These are phyloP conservation scores for Triticum dicoccoides DNA, from an alignment of 176 grass and related monocot genomes.

Conservation along the genomic window DNA sequence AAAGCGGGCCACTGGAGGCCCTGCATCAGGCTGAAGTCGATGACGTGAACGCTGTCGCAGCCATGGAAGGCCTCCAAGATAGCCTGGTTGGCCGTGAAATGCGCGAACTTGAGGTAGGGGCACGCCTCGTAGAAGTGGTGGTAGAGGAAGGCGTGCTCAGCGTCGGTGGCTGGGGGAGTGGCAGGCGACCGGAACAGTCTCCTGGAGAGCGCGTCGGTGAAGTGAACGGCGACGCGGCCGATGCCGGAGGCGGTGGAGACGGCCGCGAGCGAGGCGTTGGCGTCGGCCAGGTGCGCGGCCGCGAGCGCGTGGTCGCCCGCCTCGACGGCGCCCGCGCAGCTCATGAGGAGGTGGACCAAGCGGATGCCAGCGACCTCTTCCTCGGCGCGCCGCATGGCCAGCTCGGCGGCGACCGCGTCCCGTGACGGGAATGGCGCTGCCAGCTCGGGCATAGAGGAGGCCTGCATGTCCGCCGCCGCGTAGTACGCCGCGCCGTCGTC, in stretches of 20 bases:
- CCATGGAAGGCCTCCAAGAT: constrained; percentile 88
- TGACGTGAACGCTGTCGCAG: constrained; percentile 56
- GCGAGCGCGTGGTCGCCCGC: constrained; percentile 39
- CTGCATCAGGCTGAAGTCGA: constrained; percentile 97
- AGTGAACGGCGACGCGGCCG: constrained; percentile 79
- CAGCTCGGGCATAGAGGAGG: constrained; percentile 14
- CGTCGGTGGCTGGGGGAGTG: neutral
- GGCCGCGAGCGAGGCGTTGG: constrained; percentile 45
- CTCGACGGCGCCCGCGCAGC: constrained; percentile 82
- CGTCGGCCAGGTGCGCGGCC: constrained; percentile 41
- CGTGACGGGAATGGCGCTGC: neutral
- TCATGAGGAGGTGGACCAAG: constrained; percentile 82
- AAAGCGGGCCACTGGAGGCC: constrained; percentile 94
- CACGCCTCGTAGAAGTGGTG: constrained; percentile 95
- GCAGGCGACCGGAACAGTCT: constrained; percentile 43
- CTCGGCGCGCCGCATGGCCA: constrained; percentile 51
- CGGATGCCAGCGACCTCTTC: constrained; percentile 78
- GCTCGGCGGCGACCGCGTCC: neutral
- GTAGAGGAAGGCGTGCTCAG: constrained; percentile 57
- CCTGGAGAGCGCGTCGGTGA: constrained; percentile 66
- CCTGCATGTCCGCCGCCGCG: neutral
- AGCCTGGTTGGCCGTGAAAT: constrained; percentile 96
- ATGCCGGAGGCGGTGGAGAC: constrained; percentile 61
- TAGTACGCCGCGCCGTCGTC: constrained; percentile 11
- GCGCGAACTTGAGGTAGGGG: constrained; percentile 96